Evolutionary conservation across 805 yeast species (phyloP).

Genomic region (Wickerhamiella cacticola): DNA sequence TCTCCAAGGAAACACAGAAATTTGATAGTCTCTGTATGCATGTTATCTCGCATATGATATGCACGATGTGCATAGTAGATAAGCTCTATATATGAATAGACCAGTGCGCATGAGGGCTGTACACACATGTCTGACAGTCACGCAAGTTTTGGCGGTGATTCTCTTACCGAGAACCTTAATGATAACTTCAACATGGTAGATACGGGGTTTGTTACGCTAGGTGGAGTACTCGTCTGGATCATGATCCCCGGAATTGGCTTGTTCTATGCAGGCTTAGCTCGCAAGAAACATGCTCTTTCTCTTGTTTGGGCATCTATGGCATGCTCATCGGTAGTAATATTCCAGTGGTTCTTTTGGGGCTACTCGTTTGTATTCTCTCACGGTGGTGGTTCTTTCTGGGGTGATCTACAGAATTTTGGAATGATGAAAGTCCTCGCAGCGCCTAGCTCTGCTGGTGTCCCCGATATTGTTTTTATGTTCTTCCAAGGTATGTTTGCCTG

Average conservation of each 20-base stretch:
- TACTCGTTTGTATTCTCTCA: conserved; percentile 79
- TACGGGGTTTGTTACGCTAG: conserved; percentile 73
- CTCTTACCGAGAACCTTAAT: conserved; percentile 60
- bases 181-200: conserved; percentile 49
- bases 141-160: conserved; percentile 61
- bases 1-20: not conserved
- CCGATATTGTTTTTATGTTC: conserved; percentile 79
- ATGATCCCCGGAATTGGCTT: conserved; percentile 96
- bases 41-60: not conserved
- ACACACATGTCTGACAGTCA: conserved; percentile 7
- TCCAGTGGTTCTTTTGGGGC: conserved; percentile 99
- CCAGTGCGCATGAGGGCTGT: not conserved
- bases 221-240: conserved; percentile 79
- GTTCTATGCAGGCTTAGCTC: conserved; percentile 81
- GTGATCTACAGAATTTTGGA: conserved; percentile 70
- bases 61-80: not conserved
- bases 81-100: not conserved
- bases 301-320: conserved; percentile 87
- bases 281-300: conserved; percentile 93
- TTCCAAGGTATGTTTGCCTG: conserved; percentile 97
- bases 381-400: conserved; percentile 57
- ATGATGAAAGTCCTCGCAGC: conserved; percentile 73
- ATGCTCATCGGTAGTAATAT: conserved; percentile 68
- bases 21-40: not conserved
- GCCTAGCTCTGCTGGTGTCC: conserved; percentile 61